phyloP scores from a whole-genome alignment of 805 yeast genomes.

The Starmerella khaoyaiensis region DNA sequence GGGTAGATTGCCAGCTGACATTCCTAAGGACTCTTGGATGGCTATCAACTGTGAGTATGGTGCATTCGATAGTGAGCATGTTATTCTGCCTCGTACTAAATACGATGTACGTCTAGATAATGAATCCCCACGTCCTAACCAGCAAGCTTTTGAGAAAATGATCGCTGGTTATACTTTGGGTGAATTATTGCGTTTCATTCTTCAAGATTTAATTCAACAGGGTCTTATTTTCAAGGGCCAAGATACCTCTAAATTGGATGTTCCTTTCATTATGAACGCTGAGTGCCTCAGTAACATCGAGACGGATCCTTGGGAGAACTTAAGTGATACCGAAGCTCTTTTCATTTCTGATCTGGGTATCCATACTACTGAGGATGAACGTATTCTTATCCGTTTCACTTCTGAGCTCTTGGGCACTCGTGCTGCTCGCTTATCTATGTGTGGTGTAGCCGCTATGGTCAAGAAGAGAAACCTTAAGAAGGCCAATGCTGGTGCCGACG shows the following conservation, averaged over 20 bases:
- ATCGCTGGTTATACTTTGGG: conserved; percentile 94
- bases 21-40: conserved; percentile 56
- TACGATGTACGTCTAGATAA: conserved; percentile 70
- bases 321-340: conserved; percentile 57
- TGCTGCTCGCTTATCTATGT: conserved; percentile 80
- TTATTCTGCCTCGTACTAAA: conserved; percentile 74
- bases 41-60: conserved; percentile 98
- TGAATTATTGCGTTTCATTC: conserved; percentile 69
- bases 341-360: conserved; percentile 49
- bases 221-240: conserved; percentile 59
- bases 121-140: conserved; percentile 90
- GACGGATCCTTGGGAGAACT: conserved; percentile 76
- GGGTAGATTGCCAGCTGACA: conserved; percentile 54
- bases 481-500: conserved; percentile 90
- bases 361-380: conserved; percentile 59
- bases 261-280: conserved; percentile 71
- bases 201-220: conserved; percentile 55
- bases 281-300: conserved; percentile 79
- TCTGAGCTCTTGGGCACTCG: conserved; percentile 85
- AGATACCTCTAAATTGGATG: conserved; percentile 48
- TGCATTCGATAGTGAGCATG: conserved; percentile 86
- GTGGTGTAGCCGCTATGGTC: conserved; percentile 92
- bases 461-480: conserved; percentile 60
- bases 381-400: conserved; percentile 66
- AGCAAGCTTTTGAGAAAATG: conserved; percentile 94